Evolutionary conservation across 176 grass and related monocot species (phyloP).

Genomic region (Eleusine indica): DNA sequence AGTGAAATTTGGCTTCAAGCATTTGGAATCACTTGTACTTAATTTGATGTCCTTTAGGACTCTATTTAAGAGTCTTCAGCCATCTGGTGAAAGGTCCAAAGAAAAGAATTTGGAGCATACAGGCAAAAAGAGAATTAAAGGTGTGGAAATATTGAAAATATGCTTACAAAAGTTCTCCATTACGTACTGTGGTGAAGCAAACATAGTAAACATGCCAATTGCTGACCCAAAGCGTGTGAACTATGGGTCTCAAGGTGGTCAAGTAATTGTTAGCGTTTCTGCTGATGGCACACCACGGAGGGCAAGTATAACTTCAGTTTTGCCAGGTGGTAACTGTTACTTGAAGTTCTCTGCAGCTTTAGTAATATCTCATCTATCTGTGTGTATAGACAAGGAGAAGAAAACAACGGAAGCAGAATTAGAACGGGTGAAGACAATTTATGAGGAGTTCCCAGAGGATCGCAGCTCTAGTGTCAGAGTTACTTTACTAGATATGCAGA

Average conservation of each 20-base stretch:
- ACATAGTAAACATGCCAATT: constrained; percentile 76
- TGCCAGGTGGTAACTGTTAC: constrained; percentile 46
- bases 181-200: constrained; percentile 76
- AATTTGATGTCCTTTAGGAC: constrained; percentile 77
- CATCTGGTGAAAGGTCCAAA: constrained; percentile 55
- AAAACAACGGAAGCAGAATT: constrained; percentile 71
- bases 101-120: constrained; percentile 56
- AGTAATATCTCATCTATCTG: constrained; percentile 72
- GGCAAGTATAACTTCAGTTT: constrained; percentile 75
- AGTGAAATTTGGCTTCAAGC: constrained; percentile 90
- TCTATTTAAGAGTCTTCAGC: constrained; percentile 68
- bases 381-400: constrained; percentile 87
- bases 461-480: constrained; percentile 65
- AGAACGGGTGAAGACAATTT: constrained; percentile 87
- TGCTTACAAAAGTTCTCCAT: constrained; percentile 87
- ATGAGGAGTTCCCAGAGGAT: constrained; percentile 63
- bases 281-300: constrained; percentile 83
- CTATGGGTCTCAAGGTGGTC: constrained; percentile 93
- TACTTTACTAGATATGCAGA: constrained; percentile 94
- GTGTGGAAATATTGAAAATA: constrained; percentile 80
- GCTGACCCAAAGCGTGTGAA: constrained; percentile 97
- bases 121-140: constrained; percentile 70
- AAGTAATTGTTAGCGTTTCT: constrained; percentile 83
- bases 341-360: constrained; percentile 82
- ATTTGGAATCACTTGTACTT: constrained; percentile 78